phyloP scores from a whole-genome alignment of 2,329 filamentous ascomycete genomes.

The Aplosporella prunicola region DNA sequence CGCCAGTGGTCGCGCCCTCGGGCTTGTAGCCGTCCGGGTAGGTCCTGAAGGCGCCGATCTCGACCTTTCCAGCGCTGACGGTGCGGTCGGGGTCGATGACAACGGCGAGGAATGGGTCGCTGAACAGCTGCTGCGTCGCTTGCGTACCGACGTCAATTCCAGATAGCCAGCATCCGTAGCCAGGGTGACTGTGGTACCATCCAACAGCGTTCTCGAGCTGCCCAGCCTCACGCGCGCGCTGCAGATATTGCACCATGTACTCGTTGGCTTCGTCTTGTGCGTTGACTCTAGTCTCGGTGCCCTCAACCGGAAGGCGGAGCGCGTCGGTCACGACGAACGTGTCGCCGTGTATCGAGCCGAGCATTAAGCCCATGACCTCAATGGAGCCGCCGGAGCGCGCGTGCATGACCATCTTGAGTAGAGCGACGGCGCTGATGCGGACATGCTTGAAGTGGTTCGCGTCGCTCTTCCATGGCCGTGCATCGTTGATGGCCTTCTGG shows the following conservation, averaged over 20 bases:
- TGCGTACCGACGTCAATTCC: conserved; percentile 94
- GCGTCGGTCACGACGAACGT: conserved; percentile 90
- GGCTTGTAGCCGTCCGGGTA: conserved; percentile 60
- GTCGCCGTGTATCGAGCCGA: conserved; percentile 79
- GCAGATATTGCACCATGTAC: conserved; percentile 84
- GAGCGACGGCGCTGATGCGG: conserved; percentile 83
- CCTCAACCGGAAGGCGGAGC: conserved; percentile 87
- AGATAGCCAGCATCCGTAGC: conserved; percentile 95
- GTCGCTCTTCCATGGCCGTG: conserved; percentile 67
- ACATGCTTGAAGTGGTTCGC: conserved; percentile 87
- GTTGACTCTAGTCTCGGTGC: conserved; percentile 97
- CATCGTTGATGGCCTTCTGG: conserved; percentile 55
- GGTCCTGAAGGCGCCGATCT: conserved; percentile 93
- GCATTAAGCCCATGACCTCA: conserved; percentile 98
- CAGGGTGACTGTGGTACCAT: conserved; percentile 97
- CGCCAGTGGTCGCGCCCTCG: conserved; percentile 24
- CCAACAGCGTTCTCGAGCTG: conserved; percentile 86
- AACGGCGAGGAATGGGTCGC: conserved; percentile 88
- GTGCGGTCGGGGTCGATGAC: conserved; percentile 96
- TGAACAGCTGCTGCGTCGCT: conserved; percentile 70
- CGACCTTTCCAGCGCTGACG: conserved; percentile 87
- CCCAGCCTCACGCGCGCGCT: conserved; percentile 63
- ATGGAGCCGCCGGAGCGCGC: conserved; percentile 86
- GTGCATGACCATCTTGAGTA: conserved; percentile 99
- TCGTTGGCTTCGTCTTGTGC: conserved; percentile 93